Conservation (phyloP, 257 asterid genomes). For the Ajuga chamaepitys region DNA sequence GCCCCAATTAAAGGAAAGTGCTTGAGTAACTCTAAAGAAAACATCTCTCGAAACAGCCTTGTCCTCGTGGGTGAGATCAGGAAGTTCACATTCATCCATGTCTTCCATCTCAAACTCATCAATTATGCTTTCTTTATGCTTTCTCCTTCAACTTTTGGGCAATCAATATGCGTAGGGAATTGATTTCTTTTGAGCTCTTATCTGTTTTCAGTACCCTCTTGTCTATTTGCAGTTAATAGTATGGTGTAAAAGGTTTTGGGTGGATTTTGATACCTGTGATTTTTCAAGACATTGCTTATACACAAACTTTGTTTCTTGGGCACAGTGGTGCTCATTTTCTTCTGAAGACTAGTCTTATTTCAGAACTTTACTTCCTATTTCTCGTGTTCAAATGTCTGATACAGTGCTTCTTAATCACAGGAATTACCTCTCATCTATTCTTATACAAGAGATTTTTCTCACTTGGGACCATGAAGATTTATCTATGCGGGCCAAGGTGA, state of each 20-base stretch:
- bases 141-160: no score
- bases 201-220: not conserved
- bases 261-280: not conserved
- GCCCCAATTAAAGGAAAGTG: no score
- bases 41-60: no score
- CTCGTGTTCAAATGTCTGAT: slow-evolving; percentile 10
- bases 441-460: slow-evolving; percentile 96
- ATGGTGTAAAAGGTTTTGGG: not conserved
- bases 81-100: no score
- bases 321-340: slow-evolving; percentile 1
- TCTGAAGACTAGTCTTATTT: not conserved
- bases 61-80: no score
- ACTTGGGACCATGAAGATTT: slow-evolving; percentile 99
- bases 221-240: not conserved
- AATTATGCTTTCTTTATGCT: no score
- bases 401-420: slow-evolving; percentile 34
- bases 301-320: not conserved
- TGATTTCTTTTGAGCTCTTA: not conserved
- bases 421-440: slow-evolving; percentile 90
- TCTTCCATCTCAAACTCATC: no score
- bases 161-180: no score
- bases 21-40: no score
- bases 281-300: not conserved
- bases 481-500: slow-evolving; percentile 91
- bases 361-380: slow-evolving; percentile 3